These are phyloP conservation scores for Paramecium biaurelia DNA, from an alignment of 73 alveolate species.

Conservation along the genomic window DNA sequence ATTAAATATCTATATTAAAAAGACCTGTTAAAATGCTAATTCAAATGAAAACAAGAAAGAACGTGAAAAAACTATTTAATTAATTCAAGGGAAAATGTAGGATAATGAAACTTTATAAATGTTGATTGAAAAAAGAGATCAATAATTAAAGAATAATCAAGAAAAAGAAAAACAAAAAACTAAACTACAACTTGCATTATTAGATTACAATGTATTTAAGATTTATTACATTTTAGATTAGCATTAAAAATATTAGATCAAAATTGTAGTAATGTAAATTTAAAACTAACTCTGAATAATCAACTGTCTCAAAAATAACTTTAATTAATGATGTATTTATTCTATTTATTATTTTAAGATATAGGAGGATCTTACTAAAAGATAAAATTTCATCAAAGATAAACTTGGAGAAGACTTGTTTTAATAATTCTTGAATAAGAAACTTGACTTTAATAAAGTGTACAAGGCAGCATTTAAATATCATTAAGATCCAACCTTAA, in stretches of 20 bases:
- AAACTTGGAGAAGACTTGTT: constrained; percentile 14
- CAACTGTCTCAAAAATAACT: not conserved
- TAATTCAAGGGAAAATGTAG: not conserved
- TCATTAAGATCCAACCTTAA: constrained; percentile 20
- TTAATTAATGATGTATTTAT: not conserved
- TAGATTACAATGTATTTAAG: constrained; percentile 27
- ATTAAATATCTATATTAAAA: not conserved
- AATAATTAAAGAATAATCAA: not conserved
- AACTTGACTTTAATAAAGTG: not conserved
- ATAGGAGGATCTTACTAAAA: not conserved
- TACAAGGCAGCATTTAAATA: constrained; percentile 13
- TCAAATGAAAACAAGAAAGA: not conserved
- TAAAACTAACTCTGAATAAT: not conserved
- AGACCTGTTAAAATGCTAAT: constrained; percentile 18
- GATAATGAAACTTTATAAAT: constrained; percentile 15
- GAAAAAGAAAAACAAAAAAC: not conserved
- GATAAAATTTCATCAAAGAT: not conserved
- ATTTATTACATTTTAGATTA: not conserved
- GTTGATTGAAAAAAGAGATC: not conserved
- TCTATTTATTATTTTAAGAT: not conserved
- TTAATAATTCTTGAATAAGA: not conserved
- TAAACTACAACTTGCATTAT: not conserved
- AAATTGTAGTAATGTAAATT: not conserved
- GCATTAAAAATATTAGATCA: not conserved
- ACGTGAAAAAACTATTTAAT: constrained; percentile 11